Evolutionary conservation across 1,139 yeast species (phyloP), one percentile per base, ranked within the genome.

Genomic region (Sporopachydermia cereana): DNA sequence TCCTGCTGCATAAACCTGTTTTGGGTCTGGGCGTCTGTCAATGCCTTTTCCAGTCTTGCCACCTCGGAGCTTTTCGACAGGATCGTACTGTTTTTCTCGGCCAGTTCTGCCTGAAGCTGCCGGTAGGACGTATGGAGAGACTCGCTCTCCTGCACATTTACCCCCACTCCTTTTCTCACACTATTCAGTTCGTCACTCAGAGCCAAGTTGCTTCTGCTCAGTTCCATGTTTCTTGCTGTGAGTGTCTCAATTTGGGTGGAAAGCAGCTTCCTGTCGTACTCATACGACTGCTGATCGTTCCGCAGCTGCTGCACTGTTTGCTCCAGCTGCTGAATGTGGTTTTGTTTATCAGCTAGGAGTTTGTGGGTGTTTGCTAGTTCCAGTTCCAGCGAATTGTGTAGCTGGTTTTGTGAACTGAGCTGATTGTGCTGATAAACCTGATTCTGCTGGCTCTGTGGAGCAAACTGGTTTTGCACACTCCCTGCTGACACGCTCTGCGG

Each of bases 1-100:
- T 34, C 22, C 22, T 34, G 22, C 17, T 34, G 22, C 39, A 34
- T 34, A n/a, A 12, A 34, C n/a, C 39, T 34, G 17, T 34, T 34
- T 16, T 20, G 39, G 9, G 9, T 21, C 5, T 7, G 39, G 5
- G 39, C 18, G 9, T 34, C 22, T 7, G 39, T 9, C 9, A 34
- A 20, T 20, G 39, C 5, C 17, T 34, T 5, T 7, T 34, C 9
- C 18, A 34, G n/a, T n/a, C 22, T 5, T 5, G 22, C 22, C 7
- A 34, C n/a, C 17, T 34, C 39, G 9, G 18, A 16, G 9, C 9
- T 9, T n/a, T 20, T 34, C 18, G 39, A 7, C n/a, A 21, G 9
- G 7, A 20, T 7, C 9, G 5, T n/a, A 16, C 17, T 20, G 9
- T 16, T 34, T n/a, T 16, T 34, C 7, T 16, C 17, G 5, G 5